phyloP scores from a whole-genome alignment of 2,329 filamentous ascomycete genomes.

The Aspergillus clavatus region DNA sequence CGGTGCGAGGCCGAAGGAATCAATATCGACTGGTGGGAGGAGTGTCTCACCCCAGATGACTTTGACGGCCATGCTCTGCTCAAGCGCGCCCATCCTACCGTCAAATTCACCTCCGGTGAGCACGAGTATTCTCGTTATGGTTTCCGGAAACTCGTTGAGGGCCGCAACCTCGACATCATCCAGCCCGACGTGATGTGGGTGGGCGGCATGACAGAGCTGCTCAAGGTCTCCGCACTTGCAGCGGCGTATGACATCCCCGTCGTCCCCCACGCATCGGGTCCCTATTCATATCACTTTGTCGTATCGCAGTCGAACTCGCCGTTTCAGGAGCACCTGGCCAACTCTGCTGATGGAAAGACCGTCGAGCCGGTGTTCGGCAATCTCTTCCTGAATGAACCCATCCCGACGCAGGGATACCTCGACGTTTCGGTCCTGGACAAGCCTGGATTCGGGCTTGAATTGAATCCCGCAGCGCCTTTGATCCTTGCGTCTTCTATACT shows the following conservation, averaged over 20 bases:
- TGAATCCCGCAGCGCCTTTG: constrained; percentile 76
- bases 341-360: constrained; percentile 83
- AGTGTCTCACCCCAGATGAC: constrained; percentile 86
- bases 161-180: constrained; percentile 86
- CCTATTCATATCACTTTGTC: constrained; percentile 95
- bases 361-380: constrained; percentile 90
- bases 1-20: constrained; percentile 73
- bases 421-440: constrained; percentile 76
- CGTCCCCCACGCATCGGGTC: constrained; percentile 88
- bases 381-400: constrained; percentile 84
- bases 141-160: constrained; percentile 90
- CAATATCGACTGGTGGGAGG: constrained; percentile 96
- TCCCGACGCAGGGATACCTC: constrained; percentile 76
- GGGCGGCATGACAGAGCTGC: constrained; percentile 83
- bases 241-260: constrained; percentile 92
- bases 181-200: constrained; percentile 98
- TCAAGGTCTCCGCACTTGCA: constrained; percentile 83
- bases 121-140: constrained; percentile 93
- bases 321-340: constrained; percentile 94
- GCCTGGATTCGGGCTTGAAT: constrained; percentile 82
- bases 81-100: constrained; percentile 81
- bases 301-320: constrained; percentile 88
- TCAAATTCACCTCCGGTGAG: constrained; percentile 94
- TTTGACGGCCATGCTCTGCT: constrained; percentile 84
- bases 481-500: constrained; percentile 71